phyloP scores from a whole-genome alignment of 1,284 basidiomycete species.

The Austroboletus novae-zelandiae region DNA sequence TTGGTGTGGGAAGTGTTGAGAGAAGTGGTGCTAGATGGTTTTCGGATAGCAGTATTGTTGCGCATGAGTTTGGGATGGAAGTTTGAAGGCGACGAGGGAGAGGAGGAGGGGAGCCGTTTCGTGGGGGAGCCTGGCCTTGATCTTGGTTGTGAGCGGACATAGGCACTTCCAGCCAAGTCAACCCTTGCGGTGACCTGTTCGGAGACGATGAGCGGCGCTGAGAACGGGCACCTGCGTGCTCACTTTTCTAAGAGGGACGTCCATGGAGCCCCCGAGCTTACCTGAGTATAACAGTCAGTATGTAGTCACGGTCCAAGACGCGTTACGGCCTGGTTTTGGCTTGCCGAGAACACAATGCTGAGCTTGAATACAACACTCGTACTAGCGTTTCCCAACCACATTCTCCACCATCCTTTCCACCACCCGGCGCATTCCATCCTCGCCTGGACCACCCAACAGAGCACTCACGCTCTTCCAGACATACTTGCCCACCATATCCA shows the following conservation, averaged over 20 bases:
- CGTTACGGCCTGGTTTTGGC: neutral
- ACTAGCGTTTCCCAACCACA: constrained; percentile 50
- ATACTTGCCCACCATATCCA: constrained; percentile 90
- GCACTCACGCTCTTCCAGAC: constrained; percentile 80
- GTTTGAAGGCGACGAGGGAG: constrained; percentile 32
- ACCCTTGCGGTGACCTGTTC: constrained; percentile 44
- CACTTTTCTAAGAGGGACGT: constrained; percentile 42
- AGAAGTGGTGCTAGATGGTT: constrained; percentile 35
- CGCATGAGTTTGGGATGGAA: constrained; percentile 59
- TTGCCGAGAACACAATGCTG: constrained; percentile 5
- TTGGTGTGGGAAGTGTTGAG: constrained; percentile 19
- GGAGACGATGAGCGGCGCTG: neutral
- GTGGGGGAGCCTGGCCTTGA: constrained; percentile 52
- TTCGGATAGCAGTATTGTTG: constrained; percentile 49
- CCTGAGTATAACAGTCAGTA: constrained; percentile 4
- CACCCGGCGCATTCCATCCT: constrained; percentile 53
- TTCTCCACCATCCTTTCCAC: constrained; percentile 75
- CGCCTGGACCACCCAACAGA: constrained; percentile 61
- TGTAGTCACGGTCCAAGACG: constrained; percentile 3
- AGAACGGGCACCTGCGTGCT: constrained; percentile 5
- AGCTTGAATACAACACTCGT: neutral
- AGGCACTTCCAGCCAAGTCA: constrained; percentile 29
- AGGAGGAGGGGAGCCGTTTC: constrained; percentile 39
- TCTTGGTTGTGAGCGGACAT: constrained; percentile 26
- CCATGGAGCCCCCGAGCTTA: constrained; percentile 15